Percentiles rank a stretch among this genome's conserved stretches.
These are phyloP conservation scores for Citeromyces siamensis DNA, from an alignment of 1,139 yeast genomes.

Conservation along the genomic window DNA sequence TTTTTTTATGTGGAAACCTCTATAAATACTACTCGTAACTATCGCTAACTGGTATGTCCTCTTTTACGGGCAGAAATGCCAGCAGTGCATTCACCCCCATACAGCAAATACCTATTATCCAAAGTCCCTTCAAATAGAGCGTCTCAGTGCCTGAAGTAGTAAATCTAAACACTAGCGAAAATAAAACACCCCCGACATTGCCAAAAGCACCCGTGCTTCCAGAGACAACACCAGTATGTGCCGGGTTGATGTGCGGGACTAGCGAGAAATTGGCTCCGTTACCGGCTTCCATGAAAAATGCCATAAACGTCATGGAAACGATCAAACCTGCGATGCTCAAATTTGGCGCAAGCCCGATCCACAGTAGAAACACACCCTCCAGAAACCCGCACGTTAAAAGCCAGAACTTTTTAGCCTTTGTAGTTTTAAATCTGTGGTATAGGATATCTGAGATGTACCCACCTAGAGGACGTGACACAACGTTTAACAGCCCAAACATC, in stretches of 20 bases:
- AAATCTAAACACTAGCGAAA: conserved; percentile 20
- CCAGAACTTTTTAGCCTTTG: conserved; percentile 19
- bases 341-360: conserved; percentile 18
- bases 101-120: conserved; percentile 19
- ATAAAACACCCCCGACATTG: conserved; percentile 21
- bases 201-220: conserved; percentile 22
- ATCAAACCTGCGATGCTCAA: conserved; percentile 17
- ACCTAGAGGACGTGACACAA: conserved; percentile 21
- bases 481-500: conserved; percentile 21
- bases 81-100: conserved; percentile 13
- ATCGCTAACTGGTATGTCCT: conserved; percentile 11
- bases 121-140: conserved; percentile 16
- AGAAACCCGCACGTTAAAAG: conserved; percentile 18
- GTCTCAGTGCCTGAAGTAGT: conserved; percentile 10
- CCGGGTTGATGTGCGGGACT: conserved; percentile 20
- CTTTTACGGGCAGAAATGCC: conserved; percentile 15
- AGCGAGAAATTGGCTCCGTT: conserved; percentile 23
- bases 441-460: conserved; percentile 18
- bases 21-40: no score
- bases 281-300: conserved; percentile 21
- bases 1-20: no score
- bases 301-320: conserved; percentile 17
- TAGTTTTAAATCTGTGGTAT: conserved; percentile 14
- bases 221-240: conserved; percentile 21
- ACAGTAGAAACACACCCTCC: conserved; percentile 19